Conservation (phyloP, 106 monocot species). For the Triglochin maritima region DNA sequence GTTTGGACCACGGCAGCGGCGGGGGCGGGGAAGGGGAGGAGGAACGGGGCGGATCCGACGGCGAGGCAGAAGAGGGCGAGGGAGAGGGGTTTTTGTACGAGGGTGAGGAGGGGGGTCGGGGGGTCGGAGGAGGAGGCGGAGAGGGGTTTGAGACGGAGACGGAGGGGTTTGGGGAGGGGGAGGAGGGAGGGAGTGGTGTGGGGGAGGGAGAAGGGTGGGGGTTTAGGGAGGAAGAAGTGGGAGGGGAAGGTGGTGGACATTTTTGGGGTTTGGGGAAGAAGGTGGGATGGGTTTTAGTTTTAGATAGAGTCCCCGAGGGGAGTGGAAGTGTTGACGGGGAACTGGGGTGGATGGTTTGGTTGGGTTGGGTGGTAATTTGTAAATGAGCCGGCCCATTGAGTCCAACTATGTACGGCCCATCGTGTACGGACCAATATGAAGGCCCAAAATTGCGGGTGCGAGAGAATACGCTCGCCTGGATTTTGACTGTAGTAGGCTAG, state of each 20-base stretch:
- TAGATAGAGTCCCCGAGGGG: no score
- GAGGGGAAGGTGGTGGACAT: neutral
- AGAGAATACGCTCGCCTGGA: no score
- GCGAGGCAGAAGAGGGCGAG: conserved; percentile 33
- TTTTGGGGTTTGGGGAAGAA: conserved; percentile 2
- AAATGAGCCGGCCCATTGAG: no score
- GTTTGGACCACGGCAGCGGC: conserved; percentile 4
- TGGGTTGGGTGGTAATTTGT: no score
- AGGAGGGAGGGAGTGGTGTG: neutral
- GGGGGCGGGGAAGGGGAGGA: conserved; percentile 21
- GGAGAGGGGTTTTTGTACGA: conserved; percentile 12
- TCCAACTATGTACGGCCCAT: no score
- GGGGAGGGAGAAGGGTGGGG: neutral
- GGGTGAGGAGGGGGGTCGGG: neutral
- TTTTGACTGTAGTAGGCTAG: no score
- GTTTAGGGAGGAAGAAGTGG: neutral
- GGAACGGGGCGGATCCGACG: conserved; percentile 19
- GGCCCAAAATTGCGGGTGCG: no score
- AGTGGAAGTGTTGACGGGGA: no score
- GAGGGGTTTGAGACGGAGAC: neutral
- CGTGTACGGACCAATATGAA: no score
- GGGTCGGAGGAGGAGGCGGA: neutral
- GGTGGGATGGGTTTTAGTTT: neutral
- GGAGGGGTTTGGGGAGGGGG: neutral
- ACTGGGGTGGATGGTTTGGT: no score